Percentiles rank a stretch among this genome's conserved stretches.
These are phyloP conservation scores for Bruguiera hainesii DNA, from an alignment of 441 rosid genomes.

Conservation along the genomic window DNA sequence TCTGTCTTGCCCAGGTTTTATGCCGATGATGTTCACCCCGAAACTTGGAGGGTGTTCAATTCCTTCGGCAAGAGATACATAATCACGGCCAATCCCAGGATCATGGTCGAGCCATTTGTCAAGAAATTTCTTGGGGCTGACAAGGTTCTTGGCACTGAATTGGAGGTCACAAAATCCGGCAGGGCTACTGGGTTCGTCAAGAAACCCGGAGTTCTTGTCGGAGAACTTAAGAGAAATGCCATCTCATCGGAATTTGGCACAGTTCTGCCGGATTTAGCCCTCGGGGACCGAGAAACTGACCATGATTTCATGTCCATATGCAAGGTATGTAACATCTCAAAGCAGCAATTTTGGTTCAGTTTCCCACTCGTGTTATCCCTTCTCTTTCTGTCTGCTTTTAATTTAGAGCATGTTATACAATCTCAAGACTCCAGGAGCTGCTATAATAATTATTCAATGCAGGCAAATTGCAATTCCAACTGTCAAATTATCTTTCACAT, in stretches of 20 bases:
- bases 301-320: conserved; percentile 77
- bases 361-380: neutral
- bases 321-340: conserved; percentile 47
- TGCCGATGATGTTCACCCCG: conserved; percentile 83
- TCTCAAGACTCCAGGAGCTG: neutral
- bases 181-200: conserved; percentile 68
- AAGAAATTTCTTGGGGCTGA: conserved; percentile 71
- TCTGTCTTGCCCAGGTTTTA: conserved; percentile 84
- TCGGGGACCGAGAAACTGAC: conserved; percentile 74
- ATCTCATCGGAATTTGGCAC: conserved; percentile 58
- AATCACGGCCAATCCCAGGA: conserved; percentile 71
- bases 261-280: conserved; percentile 67
- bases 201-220: conserved; percentile 65
- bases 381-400: neutral
- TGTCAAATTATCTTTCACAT: conserved; percentile 11
- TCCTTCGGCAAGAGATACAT: conserved; percentile 72
- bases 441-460: neutral
- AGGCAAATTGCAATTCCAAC: conserved; percentile 3
- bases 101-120: conserved; percentile 84
- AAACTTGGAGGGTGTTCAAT: conserved; percentile 72
- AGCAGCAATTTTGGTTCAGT: neutral
- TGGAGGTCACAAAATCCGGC: conserved; percentile 62
- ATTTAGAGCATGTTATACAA: neutral
- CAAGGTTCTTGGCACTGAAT: conserved; percentile 79
- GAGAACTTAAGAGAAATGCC: conserved; percentile 62